Evolutionary conservation across 83 land plant genomes (phyloP).

Genomic region (Isoetes engelmannii): DNA sequence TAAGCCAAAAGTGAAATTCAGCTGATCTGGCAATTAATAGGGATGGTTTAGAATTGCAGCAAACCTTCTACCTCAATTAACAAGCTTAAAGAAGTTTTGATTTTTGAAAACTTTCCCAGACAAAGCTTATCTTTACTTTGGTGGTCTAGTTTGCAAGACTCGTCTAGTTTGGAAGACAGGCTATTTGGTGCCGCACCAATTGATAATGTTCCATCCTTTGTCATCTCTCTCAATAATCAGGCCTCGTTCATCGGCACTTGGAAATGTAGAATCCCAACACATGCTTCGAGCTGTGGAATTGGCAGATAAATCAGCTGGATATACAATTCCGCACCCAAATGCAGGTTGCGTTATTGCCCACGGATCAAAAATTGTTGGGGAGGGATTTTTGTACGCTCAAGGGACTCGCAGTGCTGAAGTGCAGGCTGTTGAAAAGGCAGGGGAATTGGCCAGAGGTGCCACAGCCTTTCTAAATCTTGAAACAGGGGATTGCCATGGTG

Average conservation of each 20-base stretch:
- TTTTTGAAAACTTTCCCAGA: too few species aligned
- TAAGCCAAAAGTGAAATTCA: too few species aligned
- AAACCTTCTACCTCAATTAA: too few species aligned
- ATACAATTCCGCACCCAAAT: conserved; percentile 86
- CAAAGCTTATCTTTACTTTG: too few species aligned
- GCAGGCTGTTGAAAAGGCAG: conserved; percentile 64
- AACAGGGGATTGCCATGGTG: conserved; percentile 78
- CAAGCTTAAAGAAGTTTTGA: too few species aligned
- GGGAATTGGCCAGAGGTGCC: conserved; percentile 46
- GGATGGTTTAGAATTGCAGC: too few species aligned
- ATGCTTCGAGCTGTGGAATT: conserved; percentile 58
- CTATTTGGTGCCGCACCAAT: too few species aligned
- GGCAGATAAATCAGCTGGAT: conserved; percentile 81
- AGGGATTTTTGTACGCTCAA: conserved; percentile 75
- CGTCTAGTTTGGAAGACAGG: too few species aligned
- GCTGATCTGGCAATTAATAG: too few species aligned
- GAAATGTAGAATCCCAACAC: conserved; percentile 19
- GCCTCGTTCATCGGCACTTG: not conserved
- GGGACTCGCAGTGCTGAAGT: conserved; percentile 80
- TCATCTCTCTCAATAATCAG: not conserved
- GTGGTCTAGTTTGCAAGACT: too few species aligned
- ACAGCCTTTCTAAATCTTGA: conserved; percentile 84
- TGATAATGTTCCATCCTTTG: too few species aligned
- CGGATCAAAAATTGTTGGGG: conserved; percentile 50
- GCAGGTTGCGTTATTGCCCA: conserved; percentile 74